Evolutionary conservation across 2,329 filamentous ascomycete genomes (phyloP).

Genomic region (Ophiostoma tasmaniense): DNA sequence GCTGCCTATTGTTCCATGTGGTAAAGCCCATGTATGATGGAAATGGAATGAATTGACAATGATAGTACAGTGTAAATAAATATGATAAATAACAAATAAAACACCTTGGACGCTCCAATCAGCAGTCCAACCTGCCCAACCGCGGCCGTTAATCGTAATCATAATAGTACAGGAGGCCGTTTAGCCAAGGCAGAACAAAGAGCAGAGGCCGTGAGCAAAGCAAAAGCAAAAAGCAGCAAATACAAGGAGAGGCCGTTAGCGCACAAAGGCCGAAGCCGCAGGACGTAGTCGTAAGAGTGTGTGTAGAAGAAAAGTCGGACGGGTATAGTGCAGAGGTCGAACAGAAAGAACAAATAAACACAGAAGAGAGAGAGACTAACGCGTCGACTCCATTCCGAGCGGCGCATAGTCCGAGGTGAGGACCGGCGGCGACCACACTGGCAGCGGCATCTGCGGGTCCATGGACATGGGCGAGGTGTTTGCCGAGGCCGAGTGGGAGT

Average conservation of each 20-base stretch:
- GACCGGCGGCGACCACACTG: conserved; percentile 15
- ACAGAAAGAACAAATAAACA: not conserved
- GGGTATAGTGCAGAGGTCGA: not conserved
- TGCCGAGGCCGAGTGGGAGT: not conserved
- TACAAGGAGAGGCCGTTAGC: not conserved
- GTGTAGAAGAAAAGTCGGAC: not conserved
- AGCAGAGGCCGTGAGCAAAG: not conserved
- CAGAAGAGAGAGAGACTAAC: conserved; percentile 7
- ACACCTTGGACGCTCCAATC: conserved; percentile 1
- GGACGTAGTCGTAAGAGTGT: not conserved
- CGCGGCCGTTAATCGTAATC: conserved; percentile 2
- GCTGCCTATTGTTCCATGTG: not conserved
- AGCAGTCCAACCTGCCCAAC: not conserved
- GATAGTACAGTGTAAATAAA: too few species aligned
- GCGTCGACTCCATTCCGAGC: conserved; percentile 19
- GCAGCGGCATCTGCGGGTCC: conserved; percentile 11
- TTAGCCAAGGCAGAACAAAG: not conserved
- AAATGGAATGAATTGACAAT: too few species aligned
- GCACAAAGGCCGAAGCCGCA: not conserved
- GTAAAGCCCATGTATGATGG: too few species aligned
- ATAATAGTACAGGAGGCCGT: not conserved
- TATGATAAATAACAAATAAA: not conserved
- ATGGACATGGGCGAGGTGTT: not conserved
- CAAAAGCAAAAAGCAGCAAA: not conserved
- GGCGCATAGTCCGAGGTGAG: conserved; percentile 14